These are phyloP conservation scores for Porcisia deanei DNA, from an alignment of 208 protist genomes.

Conservation along the genomic window DNA sequence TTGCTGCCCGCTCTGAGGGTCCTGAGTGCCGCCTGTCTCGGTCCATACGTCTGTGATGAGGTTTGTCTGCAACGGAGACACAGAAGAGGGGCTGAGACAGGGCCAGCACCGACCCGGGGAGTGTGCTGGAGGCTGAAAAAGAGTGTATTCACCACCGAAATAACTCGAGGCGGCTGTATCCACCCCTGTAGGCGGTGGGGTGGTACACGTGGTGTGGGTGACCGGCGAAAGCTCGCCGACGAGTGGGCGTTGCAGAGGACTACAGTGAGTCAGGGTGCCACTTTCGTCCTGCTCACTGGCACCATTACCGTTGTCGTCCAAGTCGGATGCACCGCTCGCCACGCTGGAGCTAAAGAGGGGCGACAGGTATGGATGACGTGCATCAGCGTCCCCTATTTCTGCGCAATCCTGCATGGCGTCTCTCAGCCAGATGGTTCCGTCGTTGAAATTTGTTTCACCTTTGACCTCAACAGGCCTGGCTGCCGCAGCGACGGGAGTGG, in stretches of 20 bases:
- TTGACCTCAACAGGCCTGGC: background rate
- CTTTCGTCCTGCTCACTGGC: background rate
- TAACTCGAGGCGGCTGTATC: background rate
- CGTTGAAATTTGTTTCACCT: background rate
- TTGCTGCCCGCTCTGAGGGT: background rate
- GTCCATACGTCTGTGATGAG: constrained; percentile 6
- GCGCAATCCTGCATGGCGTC: background rate
- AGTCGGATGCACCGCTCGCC: background rate
- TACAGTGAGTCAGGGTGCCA: background rate
- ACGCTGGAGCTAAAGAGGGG: background rate
- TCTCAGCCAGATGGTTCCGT: background rate
- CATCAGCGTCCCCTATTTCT: background rate
- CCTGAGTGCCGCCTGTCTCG: background rate
- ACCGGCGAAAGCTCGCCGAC: background rate
- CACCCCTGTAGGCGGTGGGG: background rate
- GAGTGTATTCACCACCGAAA: constrained; percentile 7
- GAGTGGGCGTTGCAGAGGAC: constrained; percentile 2
- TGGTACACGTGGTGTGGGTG: background rate
- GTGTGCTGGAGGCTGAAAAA: constrained; percentile 14
- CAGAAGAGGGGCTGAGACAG: background rate
- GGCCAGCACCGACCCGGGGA: background rate
- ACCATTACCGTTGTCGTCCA: background rate
- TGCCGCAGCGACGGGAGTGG: background rate
- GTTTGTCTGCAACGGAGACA: constrained; percentile 9
- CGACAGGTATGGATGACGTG: background rate